Conservation (phyloP, 2,329 filamentous ascomycete genomes). For the Fusarium anguioides region DNA sequence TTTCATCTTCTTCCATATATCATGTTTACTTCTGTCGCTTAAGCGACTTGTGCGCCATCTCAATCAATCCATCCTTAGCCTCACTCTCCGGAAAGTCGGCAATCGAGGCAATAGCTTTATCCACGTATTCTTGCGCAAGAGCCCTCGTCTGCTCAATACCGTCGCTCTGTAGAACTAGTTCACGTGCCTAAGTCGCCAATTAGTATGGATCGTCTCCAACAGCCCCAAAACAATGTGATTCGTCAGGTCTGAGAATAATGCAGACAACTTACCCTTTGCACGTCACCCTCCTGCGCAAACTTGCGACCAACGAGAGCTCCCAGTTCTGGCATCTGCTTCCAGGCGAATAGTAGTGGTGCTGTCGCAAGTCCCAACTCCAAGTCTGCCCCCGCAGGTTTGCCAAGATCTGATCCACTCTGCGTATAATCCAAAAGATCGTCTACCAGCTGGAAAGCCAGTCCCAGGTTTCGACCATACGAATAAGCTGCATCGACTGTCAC, state of each 20-base stretch:
- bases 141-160: slow-evolving; percentile 93
- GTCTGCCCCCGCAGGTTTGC: slow-evolving; percentile 95
- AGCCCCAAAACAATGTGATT: slow-evolving; percentile 29
- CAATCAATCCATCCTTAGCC: slow-evolving; percentile 88
- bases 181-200: slow-evolving; percentile 75
- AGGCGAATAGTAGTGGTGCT: slow-evolving; percentile 93
- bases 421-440: slow-evolving; percentile 99
- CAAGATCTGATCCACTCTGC: slow-evolving; percentile 82
- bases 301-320: slow-evolving; percentile 92
- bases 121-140: slow-evolving; percentile 89
- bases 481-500: slow-evolving; percentile 93
- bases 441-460: slow-evolving; percentile 95
- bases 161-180: slow-evolving; percentile 83
- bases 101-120: slow-evolving; percentile 89
- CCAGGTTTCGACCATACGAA: slow-evolving; percentile 90
- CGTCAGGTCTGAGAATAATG: slow-evolving; percentile 4
- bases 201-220: slow-evolving; percentile 37
- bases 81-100: slow-evolving; percentile 90
- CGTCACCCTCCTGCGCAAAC: slow-evolving; percentile 85
- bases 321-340: slow-evolving; percentile 87
- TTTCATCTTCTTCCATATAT: not conserved
- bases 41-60: slow-evolving; percentile 95
- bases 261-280: slow-evolving; percentile 73
- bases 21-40: slow-evolving; percentile 82
- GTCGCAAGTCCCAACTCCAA: slow-evolving; percentile 93